Evolutionary conservation across 495 filamentous ascomycete species (phyloP).

Genomic region (Daldinia decipiens): DNA sequence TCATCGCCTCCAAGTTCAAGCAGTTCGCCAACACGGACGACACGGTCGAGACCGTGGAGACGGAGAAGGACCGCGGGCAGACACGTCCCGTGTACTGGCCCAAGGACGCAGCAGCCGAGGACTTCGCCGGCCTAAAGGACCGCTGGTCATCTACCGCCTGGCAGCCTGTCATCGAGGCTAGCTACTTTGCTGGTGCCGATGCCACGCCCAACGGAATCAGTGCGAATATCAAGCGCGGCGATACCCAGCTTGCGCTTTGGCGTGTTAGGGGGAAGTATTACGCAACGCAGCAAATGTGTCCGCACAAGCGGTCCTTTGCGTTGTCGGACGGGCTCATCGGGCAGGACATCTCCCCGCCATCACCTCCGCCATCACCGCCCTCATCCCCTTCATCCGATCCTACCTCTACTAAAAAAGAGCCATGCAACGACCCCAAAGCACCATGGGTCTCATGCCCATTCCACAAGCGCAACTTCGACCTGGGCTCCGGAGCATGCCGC

Average conservation of each 20-base stretch:
- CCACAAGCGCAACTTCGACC: constrained; percentile 92
- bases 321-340: constrained; percentile 89
- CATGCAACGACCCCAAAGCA: constrained; percentile 54
- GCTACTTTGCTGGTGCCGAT: constrained; percentile 75
- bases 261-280: constrained; percentile 85
- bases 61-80: constrained; percentile 79
- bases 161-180: constrained; percentile 83
- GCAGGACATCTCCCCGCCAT: constrained; percentile 63
- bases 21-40: constrained; percentile 92
- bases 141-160: constrained; percentile 80
- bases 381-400: constrained; percentile 40
- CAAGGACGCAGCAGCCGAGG: constrained; percentile 69
- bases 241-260: constrained; percentile 93
- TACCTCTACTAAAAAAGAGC: constrained; percentile 20
- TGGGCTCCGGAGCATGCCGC: constrained; percentile 76
- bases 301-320: constrained; percentile 92
- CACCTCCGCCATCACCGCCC: constrained; percentile 56
- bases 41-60: constrained; percentile 73
- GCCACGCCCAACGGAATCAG: constrained; percentile 72
- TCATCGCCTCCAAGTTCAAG: constrained; percentile 75
- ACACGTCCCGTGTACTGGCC: constrained; percentile 86
- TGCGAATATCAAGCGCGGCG: constrained; percentile 82
- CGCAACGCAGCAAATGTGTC: constrained; percentile 98
- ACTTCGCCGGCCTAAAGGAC: constrained; percentile 73
- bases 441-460: constrained; percentile 91